Base-by-base conservation (phyloP, 2,329 filamentous ascomycete species). In the Botrytis pseudocinerea region DNA sequence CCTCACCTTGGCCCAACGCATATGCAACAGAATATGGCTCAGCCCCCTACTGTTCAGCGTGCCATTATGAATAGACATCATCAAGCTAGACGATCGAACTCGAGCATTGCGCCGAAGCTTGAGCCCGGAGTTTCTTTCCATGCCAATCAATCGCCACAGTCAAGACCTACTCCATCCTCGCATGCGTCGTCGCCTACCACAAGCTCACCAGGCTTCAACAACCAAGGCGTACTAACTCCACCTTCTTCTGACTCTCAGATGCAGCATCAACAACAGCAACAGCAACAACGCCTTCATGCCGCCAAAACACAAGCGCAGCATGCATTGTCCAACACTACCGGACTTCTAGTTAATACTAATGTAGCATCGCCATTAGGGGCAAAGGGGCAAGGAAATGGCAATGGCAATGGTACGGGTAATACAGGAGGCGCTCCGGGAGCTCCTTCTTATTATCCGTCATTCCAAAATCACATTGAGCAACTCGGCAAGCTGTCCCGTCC, bases 91-190 rank as follows among this genome's bases (percentile, higher is more conserved):
- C 87, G 93, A 77, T 93, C 92, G 69, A 89, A 88, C 76, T 90
- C 91, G 46, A 92, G 89, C 82, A 91, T 94, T 76, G 90, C 91
- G n/a, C 91, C 92, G 59, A 95, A 95, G 83, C 82, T 90, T 78
- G 89, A 93, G 82, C 84, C 89, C 73, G 85, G 85, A 25, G 81
- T 84, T 79, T 69, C 76, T 72, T 72, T 78, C 35, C 78, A 73
- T 40, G 57, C 64, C 66, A 73, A 73, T 38, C 72, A 79, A 68
- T 91, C 92, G 72, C 90, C 94, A 25, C 92, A 93, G 82, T 91
- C 89, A 74, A 92, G 95, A 76, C 93, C 93, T 22, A 97, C 93
- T 2, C 92, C 94, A 7, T 90, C 93, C 14, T 97, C 94, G 1
- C 94, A 97, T 80, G 84, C 88, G 46, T 90, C 90, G 10, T 92